Base-by-base conservation (phyloP, 1,284 basidiomycete species). In the Papiliotrema terrestris region DNA sequence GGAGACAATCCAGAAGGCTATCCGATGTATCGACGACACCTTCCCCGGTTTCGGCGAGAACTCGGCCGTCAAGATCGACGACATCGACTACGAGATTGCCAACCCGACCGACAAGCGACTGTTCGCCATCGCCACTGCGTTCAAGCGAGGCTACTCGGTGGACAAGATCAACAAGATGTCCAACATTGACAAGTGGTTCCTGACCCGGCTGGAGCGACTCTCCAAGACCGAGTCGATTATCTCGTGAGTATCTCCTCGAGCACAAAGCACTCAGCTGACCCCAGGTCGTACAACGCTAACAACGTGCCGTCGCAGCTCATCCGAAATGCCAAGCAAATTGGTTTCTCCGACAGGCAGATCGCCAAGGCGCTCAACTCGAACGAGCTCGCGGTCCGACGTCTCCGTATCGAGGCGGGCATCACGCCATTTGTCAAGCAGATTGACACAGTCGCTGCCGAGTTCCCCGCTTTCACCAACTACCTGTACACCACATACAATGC, bases 401-500 rank as follows among this genome's bases (percentile, higher is more conserved):
- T 93, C 51, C 88, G 95, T 57, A 86, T 91, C 72, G 94, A 97
- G 77, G 79, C 80, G n/a, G 85, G 87, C 50, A 84, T 98, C 67
- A 96, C 88, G 17, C 96, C 96, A 45, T 98, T 95, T 77, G 96
- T 99, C 74, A 98, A 99, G 80, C 91, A 93, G 60, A 98, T 99
- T 78, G 96, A 99, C 78, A 98, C 96, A 2, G 86, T 99, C 58
- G 96, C 95, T 32, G 96, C 96, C 61, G 96, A 99, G 78, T 98
- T 91, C 81, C 96, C 96, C 22, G 96, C 96, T 2, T 88, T 95
- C 78, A 98, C 96, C 70, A 98, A 98, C 82, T 98, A 98, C 80
- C 87, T 99, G 57, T 99, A 98, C 80, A 98, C 96, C 41, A 98
- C 96, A 19, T 99, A 98, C 83, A 98, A 98, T 72, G 96, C 94